These are phyloP conservation scores for Ajuga chamaepitys DNA, from an alignment of 257 asterid species.

Conservation along the genomic window DNA sequence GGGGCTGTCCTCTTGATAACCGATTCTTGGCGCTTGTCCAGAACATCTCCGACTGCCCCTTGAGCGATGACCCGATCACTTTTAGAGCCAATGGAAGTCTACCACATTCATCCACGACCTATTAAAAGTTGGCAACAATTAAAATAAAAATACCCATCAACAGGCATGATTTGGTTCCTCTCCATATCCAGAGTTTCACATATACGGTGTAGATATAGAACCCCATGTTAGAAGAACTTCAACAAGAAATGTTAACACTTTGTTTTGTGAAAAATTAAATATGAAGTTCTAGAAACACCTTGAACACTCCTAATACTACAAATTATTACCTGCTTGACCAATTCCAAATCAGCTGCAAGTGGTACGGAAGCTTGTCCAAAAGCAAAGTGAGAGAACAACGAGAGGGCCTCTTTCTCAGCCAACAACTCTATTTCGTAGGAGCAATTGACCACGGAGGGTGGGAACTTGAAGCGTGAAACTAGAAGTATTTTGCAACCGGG, in stretches of 20 bases:
- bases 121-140: background rate
- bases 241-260: too few relatives aligned
- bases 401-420: constrained; percentile 66
- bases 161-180: background rate
- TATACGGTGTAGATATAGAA: too few relatives aligned
- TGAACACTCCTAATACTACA: background rate
- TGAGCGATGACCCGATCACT: constrained; percentile 81
- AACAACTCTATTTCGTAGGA: constrained; percentile 65
- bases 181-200: too few relatives aligned
- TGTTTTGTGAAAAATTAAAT: too few relatives aligned
- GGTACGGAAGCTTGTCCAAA: constrained; percentile 67
- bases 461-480: constrained; percentile 68
- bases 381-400: constrained; percentile 73
- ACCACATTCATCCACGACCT: constrained; percentile 85
- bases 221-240: too few relatives aligned
- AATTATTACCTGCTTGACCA: constrained; percentile 58
- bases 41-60: constrained; percentile 72
- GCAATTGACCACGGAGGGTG: constrained; percentile 47
- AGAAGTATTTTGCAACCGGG: constrained; percentile 80
- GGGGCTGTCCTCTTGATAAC: constrained; percentile 60
- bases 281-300: too few relatives aligned
- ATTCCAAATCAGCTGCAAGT: constrained; percentile 30
- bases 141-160: background rate
- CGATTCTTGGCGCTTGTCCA: constrained; percentile 78
- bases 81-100: constrained; percentile 88